A percentile compares a stretch with the other conserved stretches of the same genome.
Conservation (phyloP, 768 basidiomycete species). For the Thelephora aurantiotincta region DNA sequence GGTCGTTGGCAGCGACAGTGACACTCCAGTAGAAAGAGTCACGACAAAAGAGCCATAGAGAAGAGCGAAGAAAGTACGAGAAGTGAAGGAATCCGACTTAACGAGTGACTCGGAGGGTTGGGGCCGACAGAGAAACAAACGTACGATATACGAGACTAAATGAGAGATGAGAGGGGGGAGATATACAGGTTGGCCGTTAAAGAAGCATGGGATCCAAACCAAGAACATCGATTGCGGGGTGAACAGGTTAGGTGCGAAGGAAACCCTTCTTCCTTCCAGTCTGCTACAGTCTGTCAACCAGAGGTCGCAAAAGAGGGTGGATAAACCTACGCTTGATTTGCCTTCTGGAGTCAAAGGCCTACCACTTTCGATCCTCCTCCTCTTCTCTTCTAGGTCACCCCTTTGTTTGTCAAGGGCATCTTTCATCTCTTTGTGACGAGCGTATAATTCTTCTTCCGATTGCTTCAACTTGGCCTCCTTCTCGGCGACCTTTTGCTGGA, state of each 20-base stretch:
- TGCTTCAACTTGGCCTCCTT: constrained; percentile 99
- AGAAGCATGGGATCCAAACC: too few relatives aligned
- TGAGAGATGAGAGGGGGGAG: constrained; percentile 3
- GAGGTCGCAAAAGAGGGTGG: constrained; percentile 3
- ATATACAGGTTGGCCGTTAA: constrained; percentile 11
- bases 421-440: constrained; percentile 99
- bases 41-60: too few relatives aligned
- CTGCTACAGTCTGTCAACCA: constrained; percentile 16
- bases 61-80: too few relatives aligned
- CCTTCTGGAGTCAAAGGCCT: constrained; percentile 85
- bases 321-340: constrained; percentile 58
- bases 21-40: too few relatives aligned
- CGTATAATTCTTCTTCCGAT: constrained; percentile 97
- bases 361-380: constrained; percentile 88
- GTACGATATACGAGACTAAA: background rate
- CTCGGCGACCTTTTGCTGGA: constrained; percentile 99
- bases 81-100: background rate
- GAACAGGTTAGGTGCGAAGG: constrained; percentile 41
- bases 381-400: constrained; percentile 93
- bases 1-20: too few relatives aligned
- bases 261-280: constrained; percentile 63
- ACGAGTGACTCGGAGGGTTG: background rate
- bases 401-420: constrained; percentile 97
- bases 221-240: constrained; percentile 1
- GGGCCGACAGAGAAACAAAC: background rate